These are phyloP conservation scores for Ascochyta koolunga DNA, from an alignment of 2,329 filamentous ascomycete genomes.

Conservation along the genomic window DNA sequence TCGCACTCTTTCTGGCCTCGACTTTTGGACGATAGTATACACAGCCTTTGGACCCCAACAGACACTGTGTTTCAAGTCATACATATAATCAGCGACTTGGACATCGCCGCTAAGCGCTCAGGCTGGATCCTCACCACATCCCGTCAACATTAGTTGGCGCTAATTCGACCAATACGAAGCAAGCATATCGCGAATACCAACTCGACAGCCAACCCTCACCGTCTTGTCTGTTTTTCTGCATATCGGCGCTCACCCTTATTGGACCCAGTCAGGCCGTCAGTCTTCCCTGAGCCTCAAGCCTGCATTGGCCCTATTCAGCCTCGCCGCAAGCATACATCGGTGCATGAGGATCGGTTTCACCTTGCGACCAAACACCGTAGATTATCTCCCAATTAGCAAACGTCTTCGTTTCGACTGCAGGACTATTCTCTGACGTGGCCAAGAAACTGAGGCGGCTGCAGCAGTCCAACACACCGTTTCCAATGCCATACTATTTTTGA, in stretches of 20 bases:
- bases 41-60: constrained; percentile 29
- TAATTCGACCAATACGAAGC: constrained; percentile 42
- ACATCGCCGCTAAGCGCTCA: constrained; percentile 42
- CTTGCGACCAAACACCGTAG: constrained; percentile 28
- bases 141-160: constrained; percentile 33
- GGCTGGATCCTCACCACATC: constrained; percentile 30
- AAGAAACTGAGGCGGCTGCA: constrained; percentile 34
- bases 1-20: constrained; percentile 20
- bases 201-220: constrained; percentile 12
- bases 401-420: constrained; percentile 16
- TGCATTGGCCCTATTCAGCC: constrained; percentile 36
- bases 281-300: constrained; percentile 20
- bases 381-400: constrained; percentile 29
- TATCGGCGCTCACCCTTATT: constrained; percentile 27
- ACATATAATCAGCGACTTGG: constrained; percentile 34
- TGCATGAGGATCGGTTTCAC: constrained; percentile 36
- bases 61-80: constrained; percentile 39
- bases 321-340: constrained; percentile 36
- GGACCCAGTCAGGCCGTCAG: constrained; percentile 8
- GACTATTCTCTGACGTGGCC: constrained; percentile 24
- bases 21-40: constrained; percentile 30
- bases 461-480: constrained; percentile 27
- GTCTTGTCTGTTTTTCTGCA: constrained; percentile 26
- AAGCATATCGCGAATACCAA: constrained; percentile 14
- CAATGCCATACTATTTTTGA: constrained; percentile 44